phyloP scores from a whole-genome alignment of 2,329 filamentous ascomycete genomes.

The Xylaria sp. region DNA sequence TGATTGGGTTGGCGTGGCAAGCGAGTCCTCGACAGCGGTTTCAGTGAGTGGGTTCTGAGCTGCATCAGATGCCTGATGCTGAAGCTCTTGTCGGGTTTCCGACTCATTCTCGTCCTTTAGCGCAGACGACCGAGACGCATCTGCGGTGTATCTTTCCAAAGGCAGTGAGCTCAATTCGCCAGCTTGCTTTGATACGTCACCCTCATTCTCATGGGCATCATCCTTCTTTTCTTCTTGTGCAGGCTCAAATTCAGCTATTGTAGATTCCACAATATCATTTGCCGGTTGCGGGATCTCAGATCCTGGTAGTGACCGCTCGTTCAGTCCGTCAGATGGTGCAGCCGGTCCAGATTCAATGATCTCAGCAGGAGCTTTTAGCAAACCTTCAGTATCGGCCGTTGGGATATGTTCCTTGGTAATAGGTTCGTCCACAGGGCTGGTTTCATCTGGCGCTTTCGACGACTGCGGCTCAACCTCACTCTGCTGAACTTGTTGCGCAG shows the following conservation, averaged over 20 bases:
- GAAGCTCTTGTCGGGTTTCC: slow-evolving; percentile 38
- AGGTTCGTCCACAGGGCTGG: neutral
- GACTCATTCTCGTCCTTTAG: slow-evolving; percentile 40
- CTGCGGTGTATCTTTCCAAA: slow-evolving; percentile 12
- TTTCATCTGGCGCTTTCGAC: slow-evolving; percentile 14
- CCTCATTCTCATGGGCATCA: slow-evolving; percentile 6
- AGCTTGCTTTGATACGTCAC: neutral
- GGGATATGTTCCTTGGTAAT: slow-evolving; percentile 1
- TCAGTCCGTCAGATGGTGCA: neutral
- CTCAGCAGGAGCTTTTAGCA: slow-evolving; percentile 6
- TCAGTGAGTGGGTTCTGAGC: slow-evolving; percentile 35
- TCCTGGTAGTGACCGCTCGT: neutral
- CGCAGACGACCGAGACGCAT: slow-evolving; percentile 34
- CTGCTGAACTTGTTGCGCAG: slow-evolving; percentile 11
- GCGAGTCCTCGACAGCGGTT: slow-evolving; percentile 32
- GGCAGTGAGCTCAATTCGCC: neutral
- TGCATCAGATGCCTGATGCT: slow-evolving; percentile 38
- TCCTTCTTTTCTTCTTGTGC: slow-evolving; percentile 5
- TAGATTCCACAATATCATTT: neutral
- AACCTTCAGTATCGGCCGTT: neutral
- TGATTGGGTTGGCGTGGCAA: slow-evolving; percentile 38
- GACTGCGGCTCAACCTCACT: slow-evolving; percentile 9
- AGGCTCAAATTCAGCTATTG: neutral
- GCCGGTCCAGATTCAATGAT: neutral
- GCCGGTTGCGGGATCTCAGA: slow-evolving; percentile 1